phyloP scores from a whole-genome alignment of 176 grass and related monocot species.

The Tuctoria greenei region DNA sequence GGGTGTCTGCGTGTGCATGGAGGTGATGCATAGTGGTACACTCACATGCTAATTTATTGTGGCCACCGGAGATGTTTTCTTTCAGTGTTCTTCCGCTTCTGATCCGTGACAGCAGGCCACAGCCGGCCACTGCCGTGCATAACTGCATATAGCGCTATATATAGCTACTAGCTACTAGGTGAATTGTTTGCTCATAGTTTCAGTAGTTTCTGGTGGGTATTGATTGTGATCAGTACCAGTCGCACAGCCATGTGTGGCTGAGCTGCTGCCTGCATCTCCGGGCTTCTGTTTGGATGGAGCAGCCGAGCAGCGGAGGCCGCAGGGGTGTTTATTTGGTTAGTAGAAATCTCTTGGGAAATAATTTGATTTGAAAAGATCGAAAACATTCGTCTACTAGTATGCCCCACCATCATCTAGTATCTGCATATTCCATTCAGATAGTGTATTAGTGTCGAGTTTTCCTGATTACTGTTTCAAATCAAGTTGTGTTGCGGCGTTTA shows the following conservation, averaged over 20 bases:
- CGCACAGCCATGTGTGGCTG: background rate
- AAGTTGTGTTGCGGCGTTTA: background rate
- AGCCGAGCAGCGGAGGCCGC: too few relatives aligned
- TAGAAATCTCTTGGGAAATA: too few relatives aligned
- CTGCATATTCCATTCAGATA: background rate
- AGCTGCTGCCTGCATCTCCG: background rate
- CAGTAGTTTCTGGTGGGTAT: background rate
- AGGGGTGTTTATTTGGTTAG: background rate
- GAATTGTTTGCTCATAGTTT: conserved; percentile 25
- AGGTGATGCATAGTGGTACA: conserved; percentile 16
- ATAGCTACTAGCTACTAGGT: background rate
- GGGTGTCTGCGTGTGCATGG: conserved; percentile 34
- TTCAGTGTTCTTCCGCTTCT: background rate
- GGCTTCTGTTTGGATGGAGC: too few relatives aligned
- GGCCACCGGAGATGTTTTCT: conserved; percentile 3
- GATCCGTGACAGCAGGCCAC: background rate
- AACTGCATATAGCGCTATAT: conserved; percentile 10
- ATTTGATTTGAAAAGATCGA: too few relatives aligned
- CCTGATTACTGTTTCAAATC: too few relatives aligned
- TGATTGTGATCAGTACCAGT: conserved; percentile 23
- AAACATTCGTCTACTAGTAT: background rate
- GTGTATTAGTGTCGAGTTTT: too few relatives aligned
- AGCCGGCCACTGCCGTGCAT: background rate
- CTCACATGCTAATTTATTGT: conserved; percentile 41
- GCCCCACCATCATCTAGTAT: background rate